Base-by-base conservation (phyloP, 2,329 filamentous ascomycete species). In the Davidsoniella neocaledoniae region DNA sequence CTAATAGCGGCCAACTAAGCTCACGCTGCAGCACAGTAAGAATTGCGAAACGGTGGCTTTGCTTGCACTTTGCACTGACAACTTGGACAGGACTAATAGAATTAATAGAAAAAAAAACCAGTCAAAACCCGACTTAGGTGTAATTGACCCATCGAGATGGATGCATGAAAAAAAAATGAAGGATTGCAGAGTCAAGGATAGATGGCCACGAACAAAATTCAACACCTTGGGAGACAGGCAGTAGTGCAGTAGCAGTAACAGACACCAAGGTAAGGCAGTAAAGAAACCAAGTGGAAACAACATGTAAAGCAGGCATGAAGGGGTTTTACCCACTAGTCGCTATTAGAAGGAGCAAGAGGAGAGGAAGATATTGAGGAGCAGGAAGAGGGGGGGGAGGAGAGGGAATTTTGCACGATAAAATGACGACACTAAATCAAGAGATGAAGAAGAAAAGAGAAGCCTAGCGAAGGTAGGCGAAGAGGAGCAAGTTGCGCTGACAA, bases 331-430 rank as follows among this genome's bases (percentile, higher is more conserved):
- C 44, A 46, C 44, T 46, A 46, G 44, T 17, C 29, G 29, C n/a
- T 37, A 19, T 16, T 26, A 37, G 26, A 33, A 33, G 19, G 52
- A 33, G 36, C 51, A 36, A 50, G 55, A 40, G 49, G 49, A 46
- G 40, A 47, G 36, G 43, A 50, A 21, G 17, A 33, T 12, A 33
- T 33, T 33, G 29, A 33, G 29, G 29, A 33, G 29, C 8, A 33
- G 29, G 29, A 33, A 9, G 29, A 33, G 29, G 29, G 12, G 29
- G 29, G 29, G 12, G 29, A 12, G 29, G 29, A 12, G 12, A 33
- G 29, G 29, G 29, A 9, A 33, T 10, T 33, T 33, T 33, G 29
- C 29, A 33, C 29, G 29, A 33, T 37, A 46, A 43, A 25, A 33
- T 47, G 49, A 45, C 39, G 36, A 40, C 33, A 45, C 26, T 49